Conservation (phyloP, 2,329 filamentous ascomycete species). For the Podosphaera aphanis region DNA sequence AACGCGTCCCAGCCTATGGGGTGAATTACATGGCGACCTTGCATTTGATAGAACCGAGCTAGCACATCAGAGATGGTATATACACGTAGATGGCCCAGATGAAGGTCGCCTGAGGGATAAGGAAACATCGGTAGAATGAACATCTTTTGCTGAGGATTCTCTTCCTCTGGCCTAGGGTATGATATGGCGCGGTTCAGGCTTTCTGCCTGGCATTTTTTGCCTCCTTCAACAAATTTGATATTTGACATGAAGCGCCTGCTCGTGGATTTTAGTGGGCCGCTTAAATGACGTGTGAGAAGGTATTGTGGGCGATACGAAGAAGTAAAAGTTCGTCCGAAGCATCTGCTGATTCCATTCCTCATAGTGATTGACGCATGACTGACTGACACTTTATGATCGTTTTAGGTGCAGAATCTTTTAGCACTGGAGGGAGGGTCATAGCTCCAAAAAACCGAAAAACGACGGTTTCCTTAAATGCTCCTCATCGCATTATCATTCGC, state of each 20-base stretch:
- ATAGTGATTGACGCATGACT: no score
- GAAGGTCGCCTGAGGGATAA: constrained; percentile 68
- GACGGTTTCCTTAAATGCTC: no score
- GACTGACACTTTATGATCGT: no score
- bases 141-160: constrained; percentile 16
- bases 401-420: no score
- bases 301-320: no score
- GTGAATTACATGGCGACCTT: constrained; percentile 51
- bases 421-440: no score
- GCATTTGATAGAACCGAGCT: constrained; percentile 50
- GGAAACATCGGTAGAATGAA: constrained; percentile 86
- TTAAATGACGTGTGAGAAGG: no score
- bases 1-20: constrained; percentile 96
- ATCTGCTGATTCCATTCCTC: no score
- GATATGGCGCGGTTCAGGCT: constrained; percentile 1
- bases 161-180: neutral
- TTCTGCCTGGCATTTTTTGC: constrained; percentile 13
- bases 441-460: no score
- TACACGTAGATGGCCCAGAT: constrained; percentile 69
- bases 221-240: constrained; percentile 9
- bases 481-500: no score
- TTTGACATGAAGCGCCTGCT: neutral
- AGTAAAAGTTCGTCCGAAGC: no score
- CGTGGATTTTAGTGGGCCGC: no score
- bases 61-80: constrained; percentile 81